These are phyloP conservation scores for Leccinum variabile DNA, from an alignment of 1,284 basidiomycete species.

Conservation along the genomic window DNA sequence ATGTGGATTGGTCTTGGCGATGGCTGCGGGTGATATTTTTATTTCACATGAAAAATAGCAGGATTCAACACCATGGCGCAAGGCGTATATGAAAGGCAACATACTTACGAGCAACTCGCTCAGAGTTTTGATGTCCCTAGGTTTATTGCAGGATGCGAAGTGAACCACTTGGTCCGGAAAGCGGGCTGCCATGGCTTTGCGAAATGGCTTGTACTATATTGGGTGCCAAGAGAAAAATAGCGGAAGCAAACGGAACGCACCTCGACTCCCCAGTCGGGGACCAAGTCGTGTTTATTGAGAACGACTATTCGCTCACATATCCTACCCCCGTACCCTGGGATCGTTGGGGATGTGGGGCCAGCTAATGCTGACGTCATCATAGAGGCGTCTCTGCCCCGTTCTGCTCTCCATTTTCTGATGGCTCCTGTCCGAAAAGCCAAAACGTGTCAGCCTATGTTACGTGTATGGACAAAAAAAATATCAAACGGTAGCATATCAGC, in stretches of 20 bases:
- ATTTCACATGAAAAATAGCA: constrained; percentile 1
- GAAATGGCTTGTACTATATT: constrained; percentile 57
- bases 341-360: constrained; percentile 7
- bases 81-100: constrained; percentile 35
- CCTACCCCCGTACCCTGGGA: constrained; percentile 31
- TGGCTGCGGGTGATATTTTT: constrained; percentile 43
- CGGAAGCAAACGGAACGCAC: constrained; percentile 44
- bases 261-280: constrained; percentile 81
- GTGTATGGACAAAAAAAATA: constrained; percentile 9
- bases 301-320: constrained; percentile 86
- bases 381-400: constrained; percentile 54
- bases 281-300: constrained; percentile 91
- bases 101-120: constrained; percentile 71
- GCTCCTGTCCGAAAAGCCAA: constrained; percentile 44
- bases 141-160: constrained; percentile 70
- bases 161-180: constrained; percentile 67
- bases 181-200: constrained; percentile 61
- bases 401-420: constrained; percentile 60
- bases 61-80: not conserved
- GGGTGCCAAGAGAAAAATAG: constrained; percentile 6
- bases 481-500: constrained; percentile 13
- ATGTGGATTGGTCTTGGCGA: constrained; percentile 67
- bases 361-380: constrained; percentile 32
- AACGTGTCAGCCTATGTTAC: constrained; percentile 13
- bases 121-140: constrained; percentile 60